Conservation (phyloP, 768 basidiomycete species). For the Exidia glandulosa region DNA sequence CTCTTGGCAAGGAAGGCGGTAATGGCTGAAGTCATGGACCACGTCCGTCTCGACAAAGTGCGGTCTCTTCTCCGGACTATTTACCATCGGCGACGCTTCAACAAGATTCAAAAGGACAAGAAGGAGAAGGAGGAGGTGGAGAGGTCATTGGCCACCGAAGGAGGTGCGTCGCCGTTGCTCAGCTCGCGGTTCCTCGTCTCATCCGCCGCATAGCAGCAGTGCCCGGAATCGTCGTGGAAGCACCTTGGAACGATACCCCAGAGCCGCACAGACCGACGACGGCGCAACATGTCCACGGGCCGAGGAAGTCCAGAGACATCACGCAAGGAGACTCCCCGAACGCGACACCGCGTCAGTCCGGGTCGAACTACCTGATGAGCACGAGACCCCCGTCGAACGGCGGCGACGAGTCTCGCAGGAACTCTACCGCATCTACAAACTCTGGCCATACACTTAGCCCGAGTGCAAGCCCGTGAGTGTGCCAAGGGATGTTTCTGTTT, state of each 20-base stretch:
- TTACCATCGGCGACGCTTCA: slow-evolving; percentile 56
- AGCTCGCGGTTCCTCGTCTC: too few species aligned
- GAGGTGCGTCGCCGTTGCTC: too few species aligned
- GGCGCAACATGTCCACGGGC: background rate
- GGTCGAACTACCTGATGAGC: background rate
- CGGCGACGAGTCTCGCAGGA: too few species aligned
- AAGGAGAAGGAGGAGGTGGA: background rate
- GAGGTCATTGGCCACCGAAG: too few species aligned
- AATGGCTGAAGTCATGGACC: slow-evolving; percentile 68
- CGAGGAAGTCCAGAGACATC: background rate
- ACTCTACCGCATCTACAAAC: too few species aligned
- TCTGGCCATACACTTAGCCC: too few species aligned
- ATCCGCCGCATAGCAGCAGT: slow-evolving; percentile 32
- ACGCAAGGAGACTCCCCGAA: background rate
- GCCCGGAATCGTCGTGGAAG: slow-evolving; percentile 64
- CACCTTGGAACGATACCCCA: too few species aligned
- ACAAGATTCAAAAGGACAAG: background rate
- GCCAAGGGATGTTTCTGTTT: too few species aligned
- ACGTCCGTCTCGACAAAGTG: slow-evolving; percentile 78
- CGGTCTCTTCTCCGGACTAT: slow-evolving; percentile 71
- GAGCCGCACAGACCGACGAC: background rate
- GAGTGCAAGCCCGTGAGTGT: too few species aligned
- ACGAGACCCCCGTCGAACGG: too few species aligned
- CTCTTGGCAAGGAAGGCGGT: slow-evolving; percentile 64
- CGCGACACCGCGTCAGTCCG: background rate